Conservation (phyloP, 495 filamentous ascomycete species). For the Xeromyces bisporus region DNA sequence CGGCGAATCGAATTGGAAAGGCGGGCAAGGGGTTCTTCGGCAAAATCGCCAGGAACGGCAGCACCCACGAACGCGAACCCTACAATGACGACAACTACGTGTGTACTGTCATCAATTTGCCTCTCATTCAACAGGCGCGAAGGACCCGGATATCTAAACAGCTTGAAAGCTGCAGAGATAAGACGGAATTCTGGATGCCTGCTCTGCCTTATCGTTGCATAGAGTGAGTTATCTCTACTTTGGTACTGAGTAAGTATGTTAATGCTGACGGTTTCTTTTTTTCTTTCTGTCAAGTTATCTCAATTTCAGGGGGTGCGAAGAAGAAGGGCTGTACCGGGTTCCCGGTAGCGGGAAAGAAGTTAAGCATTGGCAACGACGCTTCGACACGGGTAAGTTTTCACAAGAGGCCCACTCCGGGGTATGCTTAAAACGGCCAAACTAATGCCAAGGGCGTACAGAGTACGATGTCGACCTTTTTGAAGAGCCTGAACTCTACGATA, state of each 20-base stretch:
- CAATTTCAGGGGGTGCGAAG: constrained; percentile 77
- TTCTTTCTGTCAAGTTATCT: constrained; percentile 40
- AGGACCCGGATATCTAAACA: constrained; percentile 71
- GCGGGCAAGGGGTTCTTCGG: constrained; percentile 64
- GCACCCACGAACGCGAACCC: constrained; percentile 48
- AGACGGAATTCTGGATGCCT: constrained; percentile 96
- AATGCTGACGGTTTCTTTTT: not conserved
- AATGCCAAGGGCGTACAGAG: constrained; percentile 28
- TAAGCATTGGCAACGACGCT: constrained; percentile 72
- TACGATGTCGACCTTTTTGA: constrained; percentile 73
- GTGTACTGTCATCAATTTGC: constrained; percentile 59
- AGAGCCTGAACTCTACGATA: constrained; percentile 70
- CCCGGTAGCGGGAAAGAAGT: constrained; percentile 71
- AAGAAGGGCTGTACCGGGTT: constrained; percentile 77
- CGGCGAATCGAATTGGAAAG: constrained; percentile 53
- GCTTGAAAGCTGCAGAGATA: constrained; percentile 67
- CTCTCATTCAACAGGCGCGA: constrained; percentile 71
- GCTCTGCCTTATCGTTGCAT: constrained; percentile 82
- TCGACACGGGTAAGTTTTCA: constrained; percentile 49
- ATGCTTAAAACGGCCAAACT: not conserved
- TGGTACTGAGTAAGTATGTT: too few relatives aligned
- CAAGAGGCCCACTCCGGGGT: not conserved
- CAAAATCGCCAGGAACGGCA: constrained; percentile 54
- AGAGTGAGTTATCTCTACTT: constrained; percentile 51
- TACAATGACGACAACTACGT: constrained; percentile 62